Base-by-base conservation (phyloP, 305 asterid genomes). In the Fraxinus baroniana region DNA sequence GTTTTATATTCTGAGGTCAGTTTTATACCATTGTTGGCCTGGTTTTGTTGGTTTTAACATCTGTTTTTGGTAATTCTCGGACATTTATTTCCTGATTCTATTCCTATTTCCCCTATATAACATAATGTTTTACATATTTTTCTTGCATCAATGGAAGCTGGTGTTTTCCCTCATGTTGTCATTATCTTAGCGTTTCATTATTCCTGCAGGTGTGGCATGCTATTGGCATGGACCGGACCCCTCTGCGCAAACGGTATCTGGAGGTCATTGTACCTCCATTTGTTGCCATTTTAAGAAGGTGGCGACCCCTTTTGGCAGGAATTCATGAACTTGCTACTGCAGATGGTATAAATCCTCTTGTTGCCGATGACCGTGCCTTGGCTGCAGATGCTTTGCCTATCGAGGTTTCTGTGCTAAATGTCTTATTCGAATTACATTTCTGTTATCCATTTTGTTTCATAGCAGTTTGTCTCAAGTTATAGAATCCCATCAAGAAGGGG, bases 231-330 rank as follows among this genome's bases (percentile, higher is more conserved):
- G 98, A 94, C 84, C 88, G 93, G 81, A 87, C 81, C 86, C 98
- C 98, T 84, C 84, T 97, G 33, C 97, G 99, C 75, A 94, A 94
- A 89, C 98, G 90, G 60, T 97, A 94, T 87, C 90, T 97, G 85
- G 99, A 97, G 88, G 90, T 93, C 80, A 94, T 97, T 88, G 79
- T 97, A 87, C 99, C 99, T 81, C 98, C 98, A 77, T 97, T 94
- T 89, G 97, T 97, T 90, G 97, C 99, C 79, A 83, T 95, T 84
- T 89, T 97, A 86, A 93, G 98, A 88, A 92, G 97, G 87, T 97
- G 99, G 99, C 93, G 99, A 44, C 99, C 99, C 84, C 97, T 94
- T 82, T 90, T 97, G 94, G 95, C 98, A 28, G 98, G 99, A 79
- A 93, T 94, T 87, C 97, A 97, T 86, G 98, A 94, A 87, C 95